Conservation (phyloP, 2,329 filamentous ascomycete species). For the Trichoderma pleuroti region DNA sequence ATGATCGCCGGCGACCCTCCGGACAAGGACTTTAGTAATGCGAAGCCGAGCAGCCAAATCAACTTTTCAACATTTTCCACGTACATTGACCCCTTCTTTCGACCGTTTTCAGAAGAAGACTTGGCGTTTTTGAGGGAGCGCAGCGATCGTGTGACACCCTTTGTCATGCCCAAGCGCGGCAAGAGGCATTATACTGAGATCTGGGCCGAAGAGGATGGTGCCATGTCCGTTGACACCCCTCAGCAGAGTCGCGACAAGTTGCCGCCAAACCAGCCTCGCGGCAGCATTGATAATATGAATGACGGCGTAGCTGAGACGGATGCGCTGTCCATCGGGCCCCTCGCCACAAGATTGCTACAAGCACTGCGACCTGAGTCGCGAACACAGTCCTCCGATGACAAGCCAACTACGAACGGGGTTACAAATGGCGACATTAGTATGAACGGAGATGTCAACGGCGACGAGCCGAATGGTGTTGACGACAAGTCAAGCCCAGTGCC, state of each 20-base stretch:
- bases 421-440: slow-evolving; percentile 53
- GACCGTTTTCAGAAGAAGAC: slow-evolving; percentile 87
- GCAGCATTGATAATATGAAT: slow-evolving; percentile 79
- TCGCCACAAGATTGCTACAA: slow-evolving; percentile 77
- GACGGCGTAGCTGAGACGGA: slow-evolving; percentile 87
- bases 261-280: slow-evolving; percentile 76
- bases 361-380: slow-evolving; percentile 75
- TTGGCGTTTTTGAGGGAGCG: slow-evolving; percentile 87
- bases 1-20: slow-evolving; percentile 85
- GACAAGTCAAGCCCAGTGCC: slow-evolving; percentile 45
- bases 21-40: slow-evolving; percentile 91
- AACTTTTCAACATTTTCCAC: slow-evolving; percentile 90
- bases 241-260: slow-evolving; percentile 61
- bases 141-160: slow-evolving; percentile 78
- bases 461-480: slow-evolving; percentile 34
- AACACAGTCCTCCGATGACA: slow-evolving; percentile 53
- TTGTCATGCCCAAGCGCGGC: slow-evolving; percentile 80
- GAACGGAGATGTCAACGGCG: slow-evolving; percentile 46
- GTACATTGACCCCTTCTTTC: slow-evolving; percentile 88
- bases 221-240: slow-evolving; percentile 67
- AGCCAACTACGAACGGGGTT: slow-evolving; percentile 49
- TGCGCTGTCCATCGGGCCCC: slow-evolving; percentile 79
- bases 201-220: slow-evolving; percentile 91
- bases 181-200: slow-evolving; percentile 83
- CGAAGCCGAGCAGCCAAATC: slow-evolving; percentile 91